Conservation (phyloP, 208 protist genomes). For the Novymonas esmeraldas region DNA sequence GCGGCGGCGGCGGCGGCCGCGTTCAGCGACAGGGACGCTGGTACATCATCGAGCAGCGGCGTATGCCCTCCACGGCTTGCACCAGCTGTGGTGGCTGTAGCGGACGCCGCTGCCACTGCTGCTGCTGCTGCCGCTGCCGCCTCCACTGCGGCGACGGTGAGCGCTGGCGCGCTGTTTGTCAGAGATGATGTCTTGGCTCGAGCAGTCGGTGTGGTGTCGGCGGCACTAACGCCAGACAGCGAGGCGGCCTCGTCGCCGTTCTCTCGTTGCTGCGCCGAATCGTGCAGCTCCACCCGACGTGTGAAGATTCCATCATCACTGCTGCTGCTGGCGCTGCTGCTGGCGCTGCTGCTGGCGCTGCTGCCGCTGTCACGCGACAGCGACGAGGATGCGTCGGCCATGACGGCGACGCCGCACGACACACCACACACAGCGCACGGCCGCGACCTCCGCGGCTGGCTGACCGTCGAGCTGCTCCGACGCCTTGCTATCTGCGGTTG, state of each 20-base stretch:
- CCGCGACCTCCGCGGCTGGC: too few species aligned
- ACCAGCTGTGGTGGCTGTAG: too few species aligned
- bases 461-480: background rate
- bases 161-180: background rate
- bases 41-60: background rate
- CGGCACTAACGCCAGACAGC: background rate
- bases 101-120: background rate
- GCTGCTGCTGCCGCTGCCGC: background rate
- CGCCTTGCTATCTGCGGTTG: background rate
- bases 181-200: background rate
- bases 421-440: too few species aligned
- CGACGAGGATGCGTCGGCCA: too few species aligned
- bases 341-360: too few species aligned
- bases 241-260: background rate
- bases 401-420: too few species aligned
- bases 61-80: too few species aligned
- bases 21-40: background rate
- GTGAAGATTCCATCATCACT: constrained; percentile 37
- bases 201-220: background rate
- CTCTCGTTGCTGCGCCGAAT: background rate
- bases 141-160: background rate
- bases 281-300: constrained; percentile 14
- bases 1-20: too few species aligned
- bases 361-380: too few species aligned
- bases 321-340: constrained; percentile 17